Evolutionary conservation across 176 grass and related monocot genomes (phyloP).

Genomic region (Raddia distichophylla): DNA sequence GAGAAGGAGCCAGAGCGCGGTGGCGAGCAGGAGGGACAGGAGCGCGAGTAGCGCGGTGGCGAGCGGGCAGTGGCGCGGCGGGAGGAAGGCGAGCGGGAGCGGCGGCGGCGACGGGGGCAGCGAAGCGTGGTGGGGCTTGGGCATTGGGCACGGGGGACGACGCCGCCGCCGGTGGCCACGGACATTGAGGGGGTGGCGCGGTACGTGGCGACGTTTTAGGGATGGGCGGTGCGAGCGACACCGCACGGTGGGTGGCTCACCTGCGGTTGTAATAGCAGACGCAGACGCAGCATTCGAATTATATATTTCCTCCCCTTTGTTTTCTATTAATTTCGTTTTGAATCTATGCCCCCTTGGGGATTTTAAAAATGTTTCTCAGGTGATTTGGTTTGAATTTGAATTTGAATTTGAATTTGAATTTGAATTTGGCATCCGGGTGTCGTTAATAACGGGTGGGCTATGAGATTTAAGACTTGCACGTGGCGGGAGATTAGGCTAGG

Average conservation of each 20-base stretch:
- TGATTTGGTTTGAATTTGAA: conserved; percentile 12
- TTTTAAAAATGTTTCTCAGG: conserved; percentile 8
- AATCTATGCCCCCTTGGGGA: background rate
- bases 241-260: conserved; percentile 19
- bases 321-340: background rate
- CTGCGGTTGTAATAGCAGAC: conserved; percentile 35
- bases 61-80: conserved; percentile 38
- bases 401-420: conserved; percentile 44
- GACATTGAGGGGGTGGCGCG: conserved; percentile 39
- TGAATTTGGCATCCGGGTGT: conserved; percentile 27
- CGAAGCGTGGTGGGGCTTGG: conserved; percentile 50
- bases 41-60: conserved; percentile 34
- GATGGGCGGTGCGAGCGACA: conserved; percentile 33
- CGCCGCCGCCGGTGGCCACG: conserved; percentile 54
- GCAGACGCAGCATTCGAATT: background rate
- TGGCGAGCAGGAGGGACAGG: conserved; percentile 47
- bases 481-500: conserved; percentile 26
- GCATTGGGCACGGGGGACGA: conserved; percentile 47
- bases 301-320: background rate
- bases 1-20: conserved; percentile 49
- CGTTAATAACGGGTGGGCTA: background rate
- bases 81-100: conserved; percentile 54
- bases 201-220: conserved; percentile 50
- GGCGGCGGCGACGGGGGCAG: conserved; percentile 30
- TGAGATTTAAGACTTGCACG: conserved; percentile 38